Percentiles rank a stretch among this genome's conserved stretches.
These are phyloP conservation scores for Citrus mangshanensis DNA, from an alignment of 345 rosid species.

Conservation along the genomic window DNA sequence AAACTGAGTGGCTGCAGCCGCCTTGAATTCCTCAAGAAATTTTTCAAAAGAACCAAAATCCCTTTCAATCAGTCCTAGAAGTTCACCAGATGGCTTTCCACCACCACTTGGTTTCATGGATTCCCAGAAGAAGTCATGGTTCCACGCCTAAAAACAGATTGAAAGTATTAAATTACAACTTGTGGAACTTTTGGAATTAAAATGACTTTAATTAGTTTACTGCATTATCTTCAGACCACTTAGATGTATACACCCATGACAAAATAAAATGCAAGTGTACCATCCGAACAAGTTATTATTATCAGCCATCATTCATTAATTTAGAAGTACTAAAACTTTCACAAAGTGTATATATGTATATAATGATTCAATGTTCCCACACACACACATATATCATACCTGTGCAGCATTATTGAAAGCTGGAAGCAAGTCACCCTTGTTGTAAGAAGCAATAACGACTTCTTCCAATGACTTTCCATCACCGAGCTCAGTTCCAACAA, in stretches of 20 bases:
- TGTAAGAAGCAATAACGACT: slow-evolving; percentile 52
- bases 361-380: not conserved
- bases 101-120: slow-evolving; percentile 91
- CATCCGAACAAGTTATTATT: no score
- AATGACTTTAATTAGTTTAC: not conserved
- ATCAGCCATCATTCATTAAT: no score
- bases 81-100: slow-evolving; percentile 81
- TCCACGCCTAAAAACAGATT: slow-evolving; percentile 65
- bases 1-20: slow-evolving; percentile 79
- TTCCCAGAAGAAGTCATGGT: slow-evolving; percentile 95
- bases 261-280: not conserved
- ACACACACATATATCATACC: slow-evolving; percentile 30
- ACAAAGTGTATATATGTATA: no score
- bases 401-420: slow-evolving; percentile 93
- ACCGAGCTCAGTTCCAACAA: slow-evolving; percentile 56
- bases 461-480: slow-evolving; percentile 64
- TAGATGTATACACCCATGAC: not conserved
- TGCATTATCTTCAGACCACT: not conserved
- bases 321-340: no score
- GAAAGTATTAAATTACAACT: not conserved
- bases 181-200: not conserved
- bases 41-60: slow-evolving; percentile 79
- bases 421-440: slow-evolving; percentile 82
- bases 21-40: slow-evolving; percentile 50
- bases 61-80: slow-evolving; percentile 64